Evolutionary conservation across 495 filamentous ascomycete genomes (phyloP), one percentile per base, ranked within the genome.

Genomic region (Hapsidospora chrysogenum): DNA sequence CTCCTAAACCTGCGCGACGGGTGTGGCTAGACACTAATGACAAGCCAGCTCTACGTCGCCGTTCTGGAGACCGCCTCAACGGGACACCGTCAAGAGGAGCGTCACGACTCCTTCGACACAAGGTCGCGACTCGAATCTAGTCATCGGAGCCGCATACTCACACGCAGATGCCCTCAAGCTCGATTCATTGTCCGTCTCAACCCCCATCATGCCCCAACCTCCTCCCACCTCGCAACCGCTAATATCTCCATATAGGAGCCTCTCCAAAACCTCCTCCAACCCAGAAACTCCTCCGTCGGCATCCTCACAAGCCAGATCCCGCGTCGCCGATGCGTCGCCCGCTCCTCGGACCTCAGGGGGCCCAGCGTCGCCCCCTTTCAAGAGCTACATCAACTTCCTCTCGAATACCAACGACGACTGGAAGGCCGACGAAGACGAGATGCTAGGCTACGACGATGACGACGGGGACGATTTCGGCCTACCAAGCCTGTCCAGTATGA

Each of bases 131-230:
- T n/a, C n/a, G 36, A 77, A 68, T 39, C 71, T 84, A 23, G 81
- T 97, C n/a, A 76, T 95, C 29, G 89, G 89, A 36, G 89, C 89
- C 35, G 78, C 86, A 30, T 97, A 97, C 54, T 96, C 89, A 25
- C 92, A 97, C 58, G 80, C 85, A 21, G 85, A 92, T 58, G 83
- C 93, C 46, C 63, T 93, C 39, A 89, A 87, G 56, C 78, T 80
- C 41, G 85, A 85, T 52, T 68, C 70, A 17, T 41, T 83, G 78
- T 84, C 62, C 20, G 57, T 45, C 16, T 5, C 29, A 6, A 6
- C 11, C 23, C 11, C 6, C 11, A 3, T 14, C 4, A 7, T 30
- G 3, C 37, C 37, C 15, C 37, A 44, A 33, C 42, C 39, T 23
- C 16, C 25, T 34, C 19, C 30, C 5, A 15, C 13, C 35, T 40